Percentiles rank a stretch among this genome's conserved stretches.
These are phyloP conservation scores for Sporodiniella umbellata DNA, from an alignment of 371 early-diverging fungal genomes.

Conservation along the genomic window DNA sequence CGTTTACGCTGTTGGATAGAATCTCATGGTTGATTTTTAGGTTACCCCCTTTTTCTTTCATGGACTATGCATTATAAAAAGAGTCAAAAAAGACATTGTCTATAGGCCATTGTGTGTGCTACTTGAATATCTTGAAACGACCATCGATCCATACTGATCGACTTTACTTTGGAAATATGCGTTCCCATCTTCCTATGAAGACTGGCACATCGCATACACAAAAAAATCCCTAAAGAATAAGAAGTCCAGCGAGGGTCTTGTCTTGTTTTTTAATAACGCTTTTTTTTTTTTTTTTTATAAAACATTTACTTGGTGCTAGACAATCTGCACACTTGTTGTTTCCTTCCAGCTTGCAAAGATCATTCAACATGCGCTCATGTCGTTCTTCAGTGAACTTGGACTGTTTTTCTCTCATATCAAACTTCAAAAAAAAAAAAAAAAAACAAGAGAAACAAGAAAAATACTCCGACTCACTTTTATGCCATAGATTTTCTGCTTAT, in stretches of 20 bases:
- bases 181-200: conserved; percentile 93
- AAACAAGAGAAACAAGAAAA: not conserved
- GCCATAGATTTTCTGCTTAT: not conserved
- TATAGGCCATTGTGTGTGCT: too few species aligned
- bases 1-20: too few species aligned
- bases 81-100: too few species aligned
- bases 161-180: conserved; percentile 92
- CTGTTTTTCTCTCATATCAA: conserved; percentile 36
- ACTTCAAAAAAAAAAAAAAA: not conserved
- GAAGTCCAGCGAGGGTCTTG: conserved; percentile 97
- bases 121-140: conserved; percentile 89
- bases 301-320: conserved; percentile 59
- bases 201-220: conserved; percentile 94
- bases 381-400: conserved; percentile 41
- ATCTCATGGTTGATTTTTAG: conserved; percentile 77
- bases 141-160: conserved; percentile 92
- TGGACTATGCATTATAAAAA: too few species aligned
- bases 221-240: conserved; percentile 89
- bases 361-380: conserved; percentile 63
- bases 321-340: conserved; percentile 86
- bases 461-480: not conserved
- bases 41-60: conserved; percentile 66
- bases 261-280: too few species aligned
- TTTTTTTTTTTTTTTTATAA: not conserved
- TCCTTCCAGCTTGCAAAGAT: conserved; percentile 69